Base-by-base conservation (phyloP, 768 basidiomycete species). In the Mycena vulgaris region DNA sequence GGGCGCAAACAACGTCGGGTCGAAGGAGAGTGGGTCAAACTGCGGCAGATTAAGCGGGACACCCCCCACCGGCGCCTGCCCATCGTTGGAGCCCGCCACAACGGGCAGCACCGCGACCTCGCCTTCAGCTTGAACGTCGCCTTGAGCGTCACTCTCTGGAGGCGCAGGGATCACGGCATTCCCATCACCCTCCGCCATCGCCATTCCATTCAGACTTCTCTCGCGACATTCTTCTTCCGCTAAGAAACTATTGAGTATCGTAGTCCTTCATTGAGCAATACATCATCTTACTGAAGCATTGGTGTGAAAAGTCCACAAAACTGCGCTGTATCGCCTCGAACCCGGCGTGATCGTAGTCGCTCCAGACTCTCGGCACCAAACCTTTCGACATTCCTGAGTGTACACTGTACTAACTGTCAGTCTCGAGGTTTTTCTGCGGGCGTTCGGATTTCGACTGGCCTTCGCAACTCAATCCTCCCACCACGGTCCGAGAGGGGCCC, bases 381-480 rank as follows among this genome's bases (percentile, higher is more conserved):
- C 63, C 63, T 23, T 42, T 52, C 11, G 63, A 35, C 52, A 39
- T 64, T 9, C 63, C 63, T 3, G 52, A 37, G 40, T 48, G 64
- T n/a, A 58, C 35, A 39, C 60, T 62, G n/a, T n/a, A 27, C 31
- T 9, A 6, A 1, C 1, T n/a, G 3, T 56, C 13, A 56, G 55
- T 21, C 23, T 7, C n/a, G 33, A 3, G 5, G 7, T 23, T 6
- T 5, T n/a, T 5, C 42, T 21, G n/a, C 9, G 10, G 14, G 21
- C 11, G n/a, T n/a, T 35, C 10, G 27, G 33, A 33, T 25, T 19
- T 21, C 35, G 40, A 30, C 33, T 14, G 3, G 67, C 69, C 69
- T 66, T 31, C 65, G 47, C 4, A 60, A 21, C 37, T 71, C 69
- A 5, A 71, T 71, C 16, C 65, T 35, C 1, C 69, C 69, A 7